Evolutionary conservation across 768 basidiomycete genomes (phyloP).

Genomic region (Pisolithus microcarpus): DNA sequence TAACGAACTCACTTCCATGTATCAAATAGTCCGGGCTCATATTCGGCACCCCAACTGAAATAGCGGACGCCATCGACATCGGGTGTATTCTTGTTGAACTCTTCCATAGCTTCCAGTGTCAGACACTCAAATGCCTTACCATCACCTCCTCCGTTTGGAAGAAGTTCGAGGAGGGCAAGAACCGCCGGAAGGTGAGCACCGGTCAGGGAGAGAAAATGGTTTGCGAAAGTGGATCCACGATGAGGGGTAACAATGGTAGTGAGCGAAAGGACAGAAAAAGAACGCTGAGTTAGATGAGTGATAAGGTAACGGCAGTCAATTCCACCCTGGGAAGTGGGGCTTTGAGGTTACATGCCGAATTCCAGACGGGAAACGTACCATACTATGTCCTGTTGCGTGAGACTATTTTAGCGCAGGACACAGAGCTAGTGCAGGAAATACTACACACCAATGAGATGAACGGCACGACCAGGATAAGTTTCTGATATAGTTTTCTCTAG

Average conservation of each 20-base stretch:
- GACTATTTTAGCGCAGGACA: constrained; percentile 3
- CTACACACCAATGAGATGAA: constrained; percentile 76
- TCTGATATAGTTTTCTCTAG: constrained; percentile 77
- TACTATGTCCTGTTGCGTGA: constrained; percentile 54
- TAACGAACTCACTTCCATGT: constrained; percentile 57
- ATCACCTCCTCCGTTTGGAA: constrained; percentile 90
- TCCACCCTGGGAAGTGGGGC: constrained; percentile 59
- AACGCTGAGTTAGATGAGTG: constrained; percentile 69
- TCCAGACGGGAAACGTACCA: constrained; percentile 38
- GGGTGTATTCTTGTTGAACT: constrained; percentile 83
- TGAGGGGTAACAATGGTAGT: constrained; percentile 97
- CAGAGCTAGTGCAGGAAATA: constrained; percentile 1
- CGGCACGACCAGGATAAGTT: constrained; percentile 70
- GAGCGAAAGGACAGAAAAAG: constrained; percentile 76
- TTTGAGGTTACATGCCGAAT: not conserved
- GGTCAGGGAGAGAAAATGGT: constrained; percentile 80
- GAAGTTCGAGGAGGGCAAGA: constrained; percentile 67
- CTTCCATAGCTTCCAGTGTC: constrained; percentile 75
- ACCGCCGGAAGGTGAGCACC: constrained; percentile 59
- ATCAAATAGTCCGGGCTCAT: constrained; percentile 85
- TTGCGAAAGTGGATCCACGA: constrained; percentile 87
- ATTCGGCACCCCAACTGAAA: constrained; percentile 92
- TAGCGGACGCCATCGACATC: constrained; percentile 77
- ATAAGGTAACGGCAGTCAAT: constrained; percentile 88
- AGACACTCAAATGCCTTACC: constrained; percentile 90